phyloP scores from a whole-genome alignment of 2,329 filamentous ascomycete species.

The Colletotrichum theobromicola region DNA sequence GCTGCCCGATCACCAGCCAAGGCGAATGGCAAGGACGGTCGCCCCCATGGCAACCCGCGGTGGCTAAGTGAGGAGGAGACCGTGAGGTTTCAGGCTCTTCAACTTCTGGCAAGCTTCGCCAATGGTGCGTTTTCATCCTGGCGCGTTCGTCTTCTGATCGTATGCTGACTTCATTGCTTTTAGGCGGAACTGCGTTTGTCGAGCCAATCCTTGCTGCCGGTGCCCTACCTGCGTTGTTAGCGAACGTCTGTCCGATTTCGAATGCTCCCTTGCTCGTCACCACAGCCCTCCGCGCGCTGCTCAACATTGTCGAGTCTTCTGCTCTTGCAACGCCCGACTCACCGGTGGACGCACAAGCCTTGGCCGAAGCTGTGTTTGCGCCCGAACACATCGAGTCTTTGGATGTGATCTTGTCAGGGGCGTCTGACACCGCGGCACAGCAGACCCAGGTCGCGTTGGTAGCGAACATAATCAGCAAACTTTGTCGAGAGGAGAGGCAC shows the following conservation, averaged over 20 bases:
- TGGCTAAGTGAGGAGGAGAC: slow-evolving; percentile 67
- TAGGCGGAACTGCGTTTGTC: slow-evolving; percentile 83
- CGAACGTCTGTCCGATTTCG: slow-evolving; percentile 69
- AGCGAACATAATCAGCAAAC: slow-evolving; percentile 57
- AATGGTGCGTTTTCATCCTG: slow-evolving; percentile 63
- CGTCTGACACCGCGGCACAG: slow-evolving; percentile 52
- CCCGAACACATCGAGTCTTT: slow-evolving; percentile 15
- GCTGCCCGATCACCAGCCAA: slow-evolving; percentile 35
- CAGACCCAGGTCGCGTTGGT: slow-evolving; percentile 69
- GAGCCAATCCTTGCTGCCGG: slow-evolving; percentile 72
- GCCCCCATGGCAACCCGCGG: slow-evolving; percentile 25
- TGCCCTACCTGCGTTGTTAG: slow-evolving; percentile 72
- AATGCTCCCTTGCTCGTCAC: slow-evolving; percentile 71
- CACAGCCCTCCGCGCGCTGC: slow-evolving; percentile 76
- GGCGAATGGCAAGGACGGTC: slow-evolving; percentile 44
- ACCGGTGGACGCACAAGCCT: slow-evolving; percentile 50
- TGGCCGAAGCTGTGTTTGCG: slow-evolving; percentile 69
- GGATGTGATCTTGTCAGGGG: slow-evolving; percentile 67
- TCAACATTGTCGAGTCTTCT: slow-evolving; percentile 72
- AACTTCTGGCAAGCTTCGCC: slow-evolving; percentile 85
- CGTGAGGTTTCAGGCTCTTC: slow-evolving; percentile 77
- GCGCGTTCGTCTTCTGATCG: not conserved
- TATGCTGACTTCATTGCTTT: not conserved
- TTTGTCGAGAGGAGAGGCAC: slow-evolving; percentile 74
- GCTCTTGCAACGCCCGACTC: slow-evolving; percentile 57